Conservation (phyloP, 2,329 filamentous ascomycete genomes). For the Neonectria hederae region DNA sequence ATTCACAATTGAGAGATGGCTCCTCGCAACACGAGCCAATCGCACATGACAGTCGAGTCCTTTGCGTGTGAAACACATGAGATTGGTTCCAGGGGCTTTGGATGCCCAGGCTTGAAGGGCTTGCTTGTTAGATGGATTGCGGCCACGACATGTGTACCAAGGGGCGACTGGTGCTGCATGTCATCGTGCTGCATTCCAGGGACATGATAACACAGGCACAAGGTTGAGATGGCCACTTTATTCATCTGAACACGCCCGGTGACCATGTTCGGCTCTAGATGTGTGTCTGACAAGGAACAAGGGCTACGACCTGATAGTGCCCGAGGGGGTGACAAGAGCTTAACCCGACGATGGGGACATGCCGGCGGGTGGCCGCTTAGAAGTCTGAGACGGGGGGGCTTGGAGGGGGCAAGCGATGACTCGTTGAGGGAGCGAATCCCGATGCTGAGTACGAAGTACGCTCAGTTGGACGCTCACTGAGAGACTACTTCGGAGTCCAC, state of each 20-base stretch:
- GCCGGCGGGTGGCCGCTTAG: constrained; percentile 18
- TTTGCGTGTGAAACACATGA: constrained; percentile 8
- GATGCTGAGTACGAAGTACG: not conserved
- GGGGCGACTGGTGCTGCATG: constrained; percentile 3
- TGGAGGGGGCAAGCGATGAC: not conserved
- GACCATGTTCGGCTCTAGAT: not conserved
- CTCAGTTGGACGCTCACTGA: not conserved
- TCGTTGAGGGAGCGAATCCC: constrained; percentile 5
- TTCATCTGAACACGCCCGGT: constrained; percentile 13
- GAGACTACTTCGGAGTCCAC: not conserved
- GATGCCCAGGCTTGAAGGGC: not conserved
- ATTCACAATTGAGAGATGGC: constrained; percentile 7
- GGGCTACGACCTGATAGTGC: not conserved
- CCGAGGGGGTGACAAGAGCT: constrained; percentile 8
- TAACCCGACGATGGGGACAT: not conserved
- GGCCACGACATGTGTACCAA: constrained; percentile 6
- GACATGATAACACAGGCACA: constrained; percentile 1
- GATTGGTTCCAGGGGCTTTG: constrained; percentile 2
- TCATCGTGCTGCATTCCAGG: constrained; percentile 5
- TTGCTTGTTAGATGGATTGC: constrained; percentile 1
- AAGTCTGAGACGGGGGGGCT: constrained; percentile 8
- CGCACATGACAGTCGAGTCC: constrained; percentile 6
- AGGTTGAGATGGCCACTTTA: not conserved
- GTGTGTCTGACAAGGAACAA: not conserved
- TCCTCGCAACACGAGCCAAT: constrained; percentile 10